phyloP scores from a whole-genome alignment of 2,329 filamentous ascomycete species.

The Dactylellina leptospora region DNA sequence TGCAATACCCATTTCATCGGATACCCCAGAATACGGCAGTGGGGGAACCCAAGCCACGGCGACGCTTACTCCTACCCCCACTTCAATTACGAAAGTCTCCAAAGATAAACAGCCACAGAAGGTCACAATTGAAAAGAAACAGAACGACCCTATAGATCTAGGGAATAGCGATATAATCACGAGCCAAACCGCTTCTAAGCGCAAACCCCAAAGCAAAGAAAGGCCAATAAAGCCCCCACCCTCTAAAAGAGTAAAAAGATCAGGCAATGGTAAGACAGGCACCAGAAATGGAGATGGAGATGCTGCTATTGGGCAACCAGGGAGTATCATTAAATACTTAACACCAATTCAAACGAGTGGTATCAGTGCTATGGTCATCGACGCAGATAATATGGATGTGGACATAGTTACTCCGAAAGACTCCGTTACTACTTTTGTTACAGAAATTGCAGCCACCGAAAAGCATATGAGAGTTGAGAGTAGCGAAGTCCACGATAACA shows the following conservation, averaged over 20 bases:
- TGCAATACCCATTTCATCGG: no score
- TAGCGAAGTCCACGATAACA: no score
- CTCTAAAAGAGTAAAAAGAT: conserved; percentile 23
- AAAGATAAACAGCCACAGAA: conserved; percentile 1
- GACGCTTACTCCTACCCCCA: not conserved
- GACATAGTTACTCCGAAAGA: no score
- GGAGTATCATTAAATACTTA: no score
- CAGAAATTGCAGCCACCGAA: no score
- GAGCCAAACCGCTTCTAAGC: conserved; percentile 10
- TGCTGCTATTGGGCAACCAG: no score
- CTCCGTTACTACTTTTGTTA: no score
- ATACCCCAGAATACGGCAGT: not conserved
- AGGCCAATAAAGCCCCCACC: conserved; percentile 7
- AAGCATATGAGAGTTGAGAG: no score
- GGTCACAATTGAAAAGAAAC: conserved; percentile 20
- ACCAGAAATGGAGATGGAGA: no score
- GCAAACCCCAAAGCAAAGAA: conserved; percentile 26
- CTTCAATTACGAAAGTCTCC: not conserved
- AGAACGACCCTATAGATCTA: conserved; percentile 5
- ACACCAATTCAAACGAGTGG: no score
- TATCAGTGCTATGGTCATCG: not conserved
- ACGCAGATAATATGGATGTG: not conserved
- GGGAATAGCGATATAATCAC: not conserved
- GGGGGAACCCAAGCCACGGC: conserved; percentile 2
- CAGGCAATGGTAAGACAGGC: not conserved